Evolutionary conservation across 108 stramenopile genomes (phyloP).

Genomic region (Aurantiochytrium sp.): DNA sequence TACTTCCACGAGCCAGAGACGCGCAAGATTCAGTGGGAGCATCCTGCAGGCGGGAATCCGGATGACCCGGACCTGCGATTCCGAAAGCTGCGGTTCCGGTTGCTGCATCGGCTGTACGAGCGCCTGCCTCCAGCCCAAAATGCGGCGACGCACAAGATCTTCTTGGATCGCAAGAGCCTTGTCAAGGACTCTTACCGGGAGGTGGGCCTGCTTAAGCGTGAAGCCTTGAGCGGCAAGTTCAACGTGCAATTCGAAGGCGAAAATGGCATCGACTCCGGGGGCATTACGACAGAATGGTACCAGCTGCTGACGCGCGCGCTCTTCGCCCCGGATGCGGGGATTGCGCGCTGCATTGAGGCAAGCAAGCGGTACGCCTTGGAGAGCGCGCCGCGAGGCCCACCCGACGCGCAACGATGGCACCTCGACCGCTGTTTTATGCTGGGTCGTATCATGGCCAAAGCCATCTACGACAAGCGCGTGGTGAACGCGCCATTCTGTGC

Average conservation of each 20-base stretch:
- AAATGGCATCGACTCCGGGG: constrained; percentile 36
- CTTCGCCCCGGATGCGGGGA: neutral
- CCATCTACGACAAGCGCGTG: neutral
- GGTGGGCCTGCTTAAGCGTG: neutral
- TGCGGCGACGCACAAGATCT: neutral
- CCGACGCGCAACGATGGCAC: neutral
- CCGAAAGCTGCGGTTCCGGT: neutral
- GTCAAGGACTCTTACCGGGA: neutral
- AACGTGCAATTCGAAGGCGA: constrained; percentile 33
- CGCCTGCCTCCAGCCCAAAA: neutral
- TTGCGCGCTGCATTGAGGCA: neutral
- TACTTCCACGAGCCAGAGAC: neutral
- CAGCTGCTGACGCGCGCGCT: neutral
- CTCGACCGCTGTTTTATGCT: neutral
- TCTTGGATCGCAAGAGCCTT: neutral
- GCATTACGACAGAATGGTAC: constrained; percentile 40
- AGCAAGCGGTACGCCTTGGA: neutral
- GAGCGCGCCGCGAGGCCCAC: neutral
- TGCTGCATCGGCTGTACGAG: neutral
- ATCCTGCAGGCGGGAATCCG: neutral
- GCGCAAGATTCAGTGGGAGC: constrained; percentile 2
- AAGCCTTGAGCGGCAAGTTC: neutral
- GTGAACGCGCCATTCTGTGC: constrained; percentile 16
- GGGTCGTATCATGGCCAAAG: neutral
- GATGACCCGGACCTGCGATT: constrained; percentile 16